Percentiles rank a stretch among this genome's conserved stretches.
These are phyloP conservation scores for Citropsis articulata DNA, from an alignment of 345 rosid genomes.

Conservation along the genomic window DNA sequence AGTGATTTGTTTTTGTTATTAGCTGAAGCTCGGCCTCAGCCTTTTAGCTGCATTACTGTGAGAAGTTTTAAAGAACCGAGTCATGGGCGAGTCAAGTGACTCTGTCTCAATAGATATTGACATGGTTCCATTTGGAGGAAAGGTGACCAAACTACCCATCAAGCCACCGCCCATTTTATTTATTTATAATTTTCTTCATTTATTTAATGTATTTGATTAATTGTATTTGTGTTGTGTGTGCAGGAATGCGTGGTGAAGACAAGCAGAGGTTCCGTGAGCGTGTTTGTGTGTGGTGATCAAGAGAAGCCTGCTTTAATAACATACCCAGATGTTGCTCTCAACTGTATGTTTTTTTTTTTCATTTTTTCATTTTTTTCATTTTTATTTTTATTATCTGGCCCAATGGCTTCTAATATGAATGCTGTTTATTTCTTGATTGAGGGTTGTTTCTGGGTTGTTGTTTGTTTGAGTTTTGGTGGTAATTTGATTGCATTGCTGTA, in stretches of 20 bases:
- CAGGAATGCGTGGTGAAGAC: slow-evolving; percentile 83
- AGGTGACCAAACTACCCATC: slow-evolving; percentile 28
- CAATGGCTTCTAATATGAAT: background rate
- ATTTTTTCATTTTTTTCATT: background rate
- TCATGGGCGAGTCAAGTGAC: slow-evolving; percentile 51
- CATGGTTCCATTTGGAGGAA: slow-evolving; percentile 44
- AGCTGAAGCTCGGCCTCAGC: slow-evolving; percentile 4
- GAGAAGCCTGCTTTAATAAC: slow-evolving; percentile 86
- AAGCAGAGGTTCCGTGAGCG: slow-evolving; percentile 64
- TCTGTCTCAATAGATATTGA: slow-evolving; percentile 49
- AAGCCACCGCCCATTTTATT: background rate
- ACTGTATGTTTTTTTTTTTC: slow-evolving; percentile 50
- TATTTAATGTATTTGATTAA: background rate
- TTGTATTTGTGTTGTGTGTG: background rate
- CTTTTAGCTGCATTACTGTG: slow-evolving; percentile 26
- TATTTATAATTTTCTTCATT: background rate
- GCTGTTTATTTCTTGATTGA: background rate
- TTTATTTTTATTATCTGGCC: background rate
- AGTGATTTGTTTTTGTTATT: slow-evolving; percentile 24
- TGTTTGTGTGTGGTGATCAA: slow-evolving; percentile 69
- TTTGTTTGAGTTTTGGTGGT: slow-evolving; percentile 4
- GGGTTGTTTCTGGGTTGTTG: background rate
- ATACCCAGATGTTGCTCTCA: slow-evolving; percentile 87
- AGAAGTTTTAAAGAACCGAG: slow-evolving; percentile 7
- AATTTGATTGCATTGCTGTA: background rate